Percentiles rank a stretch among this genome's conserved stretches.
phyloP scores from a whole-genome alignment of 176 grass and related monocot genomes.

The Dendrocalamus sinicus region DNA sequence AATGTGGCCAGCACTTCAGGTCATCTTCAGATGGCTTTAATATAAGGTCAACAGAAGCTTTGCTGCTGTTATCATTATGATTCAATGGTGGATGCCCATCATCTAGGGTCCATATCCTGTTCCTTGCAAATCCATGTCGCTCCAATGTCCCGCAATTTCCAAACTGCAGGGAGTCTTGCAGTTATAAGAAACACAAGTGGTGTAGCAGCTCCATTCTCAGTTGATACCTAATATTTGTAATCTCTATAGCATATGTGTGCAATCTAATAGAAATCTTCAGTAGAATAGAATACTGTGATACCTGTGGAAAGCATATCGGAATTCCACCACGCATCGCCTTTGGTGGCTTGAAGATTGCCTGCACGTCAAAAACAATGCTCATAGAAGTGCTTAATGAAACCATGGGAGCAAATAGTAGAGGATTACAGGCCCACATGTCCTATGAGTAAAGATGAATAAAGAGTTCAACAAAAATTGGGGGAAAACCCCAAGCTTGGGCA shows the following conservation, averaged over 20 bases:
- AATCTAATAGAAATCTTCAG: background rate
- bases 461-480: background rate
- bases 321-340: constrained; percentile 91
- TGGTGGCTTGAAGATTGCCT: constrained; percentile 88
- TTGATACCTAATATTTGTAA: background rate
- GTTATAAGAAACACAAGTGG: background rate
- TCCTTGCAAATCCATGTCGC: constrained; percentile 95
- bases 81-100: constrained; percentile 51
- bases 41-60: constrained; percentile 66
- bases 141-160: constrained; percentile 74
- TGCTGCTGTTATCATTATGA: constrained; percentile 46
- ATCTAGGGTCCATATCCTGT: constrained; percentile 79
- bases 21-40: constrained; percentile 93
- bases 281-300: constrained; percentile 6
- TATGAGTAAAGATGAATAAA: constrained; percentile 15
- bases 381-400: constrained; percentile 15
- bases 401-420: background rate
- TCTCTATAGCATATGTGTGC: background rate
- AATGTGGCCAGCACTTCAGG: constrained; percentile 81
- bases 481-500: background rate
- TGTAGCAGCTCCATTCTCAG: background rate
- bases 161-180: constrained; percentile 53
- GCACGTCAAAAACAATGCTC: constrained; percentile 23
- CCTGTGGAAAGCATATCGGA: constrained; percentile 92
- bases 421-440: background rate